phyloP scores from a whole-genome alignment of 108 stramenopile genomes.

The Nitzschia sp. region DNA sequence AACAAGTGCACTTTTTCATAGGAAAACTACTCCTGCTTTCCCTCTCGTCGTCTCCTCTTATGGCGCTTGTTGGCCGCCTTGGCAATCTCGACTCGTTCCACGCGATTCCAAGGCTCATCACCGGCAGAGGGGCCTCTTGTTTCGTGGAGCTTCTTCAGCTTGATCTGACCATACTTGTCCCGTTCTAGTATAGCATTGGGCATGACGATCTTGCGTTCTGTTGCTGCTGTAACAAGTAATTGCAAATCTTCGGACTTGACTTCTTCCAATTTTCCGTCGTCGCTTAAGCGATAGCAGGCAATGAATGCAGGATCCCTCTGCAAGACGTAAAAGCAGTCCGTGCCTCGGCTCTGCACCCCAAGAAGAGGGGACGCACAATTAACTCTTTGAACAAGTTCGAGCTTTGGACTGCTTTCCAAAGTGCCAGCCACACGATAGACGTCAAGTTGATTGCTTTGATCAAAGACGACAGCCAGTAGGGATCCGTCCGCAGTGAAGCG shows the following conservation, averaged over 20 bases:
- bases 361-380: constrained; percentile 52
- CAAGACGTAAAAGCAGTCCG: constrained; percentile 47
- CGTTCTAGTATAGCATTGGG: constrained; percentile 63
- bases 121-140: constrained; percentile 38
- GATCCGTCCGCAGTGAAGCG: constrained; percentile 9
- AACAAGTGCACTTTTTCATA: background rate
- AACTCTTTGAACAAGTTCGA: constrained; percentile 32
- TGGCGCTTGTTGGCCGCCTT: constrained; percentile 38
- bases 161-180: constrained; percentile 38
- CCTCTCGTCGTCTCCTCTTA: constrained; percentile 27
- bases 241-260: constrained; percentile 12
- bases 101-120: constrained; percentile 49
- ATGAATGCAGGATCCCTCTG: constrained; percentile 55
- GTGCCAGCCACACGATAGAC: constrained; percentile 11
- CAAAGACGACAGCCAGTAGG: constrained; percentile 44
- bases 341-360: constrained; percentile 28
- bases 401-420: background rate
- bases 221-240: constrained; percentile 14
- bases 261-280: background rate
- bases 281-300: constrained; percentile 27
- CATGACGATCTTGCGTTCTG: constrained; percentile 38
- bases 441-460: constrained; percentile 41
- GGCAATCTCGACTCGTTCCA: constrained; percentile 43
- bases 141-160: constrained; percentile 48
- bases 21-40: background rate